Evolutionary conservation across 164 flowering plant genomes (phyloP), one percentile per base, ranked within the genome.

Genomic region (Liquidambar formosana): DNA sequence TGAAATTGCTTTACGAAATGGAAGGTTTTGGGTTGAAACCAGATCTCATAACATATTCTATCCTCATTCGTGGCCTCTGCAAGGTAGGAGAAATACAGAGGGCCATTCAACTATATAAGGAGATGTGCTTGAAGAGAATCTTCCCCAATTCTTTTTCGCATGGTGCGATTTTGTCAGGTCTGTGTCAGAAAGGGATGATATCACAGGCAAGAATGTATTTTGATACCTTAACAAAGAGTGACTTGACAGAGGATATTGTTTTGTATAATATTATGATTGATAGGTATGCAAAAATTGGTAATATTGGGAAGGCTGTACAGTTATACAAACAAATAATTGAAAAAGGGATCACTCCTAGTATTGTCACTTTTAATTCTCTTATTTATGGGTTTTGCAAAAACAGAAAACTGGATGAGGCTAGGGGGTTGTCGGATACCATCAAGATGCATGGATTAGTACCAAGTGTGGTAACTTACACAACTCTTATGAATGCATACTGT

Each of bases 211-310:
- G 77, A 64, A 64, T 53, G 27, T 78, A 81, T 75, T 84, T 93
- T 70, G 83, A 85, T 67, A 59, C 72, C 46, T 22, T 89, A 65
- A 56, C 61, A 22, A 69, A 68, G 45, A 62, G 61, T 68, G 74
- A 76, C 70, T 71, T 73, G 49, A 51, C 66, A 13, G 68, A 69
- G 48, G 85, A 85, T 68, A 67, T 85, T 59, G 28, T 80, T 63
- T 61, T 87, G 70, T 87, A 88, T 57, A 93, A 93, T 76, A 83
- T 90, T 58, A 80, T 93, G 87, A 89, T 93, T 23, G 77, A 86
- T 76, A 82, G 85, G 48, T 93, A 86, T 80, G 90, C 83, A 66
- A 90, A 86, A 77, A 63, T 58, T 51, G 93, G 89, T 61, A 46
- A 66, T 61, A 44, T 78, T 74, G 65, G 38, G 56, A 83, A 88